Evolutionary conservation across 2,329 filamentous ascomycete species (phyloP).

Genomic region (Ophiostoma sp.): DNA sequence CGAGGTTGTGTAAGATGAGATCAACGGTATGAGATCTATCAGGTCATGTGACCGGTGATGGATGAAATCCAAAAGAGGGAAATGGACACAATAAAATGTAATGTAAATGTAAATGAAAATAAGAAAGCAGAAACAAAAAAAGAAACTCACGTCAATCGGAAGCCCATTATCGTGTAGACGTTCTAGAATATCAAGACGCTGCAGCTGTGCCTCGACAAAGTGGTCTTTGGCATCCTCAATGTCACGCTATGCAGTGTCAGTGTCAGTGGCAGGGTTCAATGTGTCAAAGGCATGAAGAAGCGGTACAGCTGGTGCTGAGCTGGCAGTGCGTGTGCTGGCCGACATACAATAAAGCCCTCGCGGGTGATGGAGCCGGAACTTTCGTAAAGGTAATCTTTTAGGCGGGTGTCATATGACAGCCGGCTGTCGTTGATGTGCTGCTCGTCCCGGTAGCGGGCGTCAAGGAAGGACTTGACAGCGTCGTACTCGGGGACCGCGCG

Average conservation of each 20-base stretch:
- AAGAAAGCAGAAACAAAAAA: not conserved
- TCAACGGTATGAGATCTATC: not conserved
- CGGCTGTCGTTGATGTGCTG: constrained; percentile 29
- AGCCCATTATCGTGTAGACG: constrained; percentile 41
- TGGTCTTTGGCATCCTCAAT: constrained; percentile 38
- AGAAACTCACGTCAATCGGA: constrained; percentile 46
- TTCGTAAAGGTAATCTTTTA: constrained; percentile 20
- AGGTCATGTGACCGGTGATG: not conserved
- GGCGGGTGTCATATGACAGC: constrained; percentile 26
- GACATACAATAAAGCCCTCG: constrained; percentile 26
- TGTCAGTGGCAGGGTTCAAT: constrained; percentile 20
- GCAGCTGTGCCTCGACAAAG: constrained; percentile 44
- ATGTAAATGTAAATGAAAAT: not conserved
- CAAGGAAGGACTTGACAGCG: constrained; percentile 48
- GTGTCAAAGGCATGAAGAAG: not conserved
- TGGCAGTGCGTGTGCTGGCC: not conserved
- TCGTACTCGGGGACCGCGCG: constrained; percentile 51
- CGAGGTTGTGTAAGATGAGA: not conserved
- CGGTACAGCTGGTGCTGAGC: not conserved
- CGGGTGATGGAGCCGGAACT: constrained; percentile 22
- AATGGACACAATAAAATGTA: not conserved
- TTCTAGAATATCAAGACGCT: constrained; percentile 43
- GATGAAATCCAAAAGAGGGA: not conserved
- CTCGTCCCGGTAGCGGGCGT: constrained; percentile 38
- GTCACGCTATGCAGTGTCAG: constrained; percentile 23